A percentile compares a stretch with the other conserved stretches of the same genome.
Conservation (phyloP, 805 yeast species). For the Isabelozyma pseudorhagii region DNA sequence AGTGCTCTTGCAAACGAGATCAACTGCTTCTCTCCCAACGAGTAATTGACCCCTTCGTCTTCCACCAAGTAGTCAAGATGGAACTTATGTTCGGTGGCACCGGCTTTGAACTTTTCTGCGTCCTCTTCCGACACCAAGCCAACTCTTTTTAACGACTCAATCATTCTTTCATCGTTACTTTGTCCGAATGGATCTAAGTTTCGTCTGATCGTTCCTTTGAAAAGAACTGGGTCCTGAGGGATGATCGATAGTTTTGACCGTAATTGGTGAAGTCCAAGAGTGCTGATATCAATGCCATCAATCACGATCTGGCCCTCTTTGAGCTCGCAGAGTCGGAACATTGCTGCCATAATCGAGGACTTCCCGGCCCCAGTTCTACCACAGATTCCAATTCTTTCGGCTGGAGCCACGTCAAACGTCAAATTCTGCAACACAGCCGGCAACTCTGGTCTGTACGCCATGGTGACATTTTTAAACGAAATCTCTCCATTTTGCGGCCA, state of each 20-base stretch:
- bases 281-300: slow-evolving; percentile 10
- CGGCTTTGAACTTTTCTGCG: slow-evolving; percentile 8
- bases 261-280: slow-evolving; percentile 8
- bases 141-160: slow-evolving; percentile 9
- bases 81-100: slow-evolving; percentile 30
- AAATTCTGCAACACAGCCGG: slow-evolving; percentile 7
- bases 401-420: slow-evolving; percentile 3
- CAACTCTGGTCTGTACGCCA: slow-evolving; percentile 15
- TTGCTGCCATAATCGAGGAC: slow-evolving; percentile 13
- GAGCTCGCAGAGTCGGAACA: slow-evolving; percentile 11
- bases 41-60: slow-evolving; percentile 34
- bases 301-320: slow-evolving; percentile 8
- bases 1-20: slow-evolving; percentile 37
- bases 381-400: slow-evolving; percentile 14
- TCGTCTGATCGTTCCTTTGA: slow-evolving; percentile 10
- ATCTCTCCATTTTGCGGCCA: slow-evolving; percentile 8
- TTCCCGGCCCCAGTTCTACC: slow-evolving; percentile 18
- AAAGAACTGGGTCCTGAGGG: slow-evolving; percentile 16
- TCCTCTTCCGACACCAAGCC: slow-evolving; percentile 9
- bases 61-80: slow-evolving; percentile 36
- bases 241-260: slow-evolving; percentile 11
- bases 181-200: slow-evolving; percentile 14
- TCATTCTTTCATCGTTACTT: slow-evolving; percentile 7
- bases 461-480: slow-evolving; percentile 18
- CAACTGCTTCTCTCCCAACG: slow-evolving; percentile 38